These are phyloP conservation scores for Dicorynia guianensis DNA, from an alignment of 306 rosid genomes.

Conservation along the genomic window DNA sequence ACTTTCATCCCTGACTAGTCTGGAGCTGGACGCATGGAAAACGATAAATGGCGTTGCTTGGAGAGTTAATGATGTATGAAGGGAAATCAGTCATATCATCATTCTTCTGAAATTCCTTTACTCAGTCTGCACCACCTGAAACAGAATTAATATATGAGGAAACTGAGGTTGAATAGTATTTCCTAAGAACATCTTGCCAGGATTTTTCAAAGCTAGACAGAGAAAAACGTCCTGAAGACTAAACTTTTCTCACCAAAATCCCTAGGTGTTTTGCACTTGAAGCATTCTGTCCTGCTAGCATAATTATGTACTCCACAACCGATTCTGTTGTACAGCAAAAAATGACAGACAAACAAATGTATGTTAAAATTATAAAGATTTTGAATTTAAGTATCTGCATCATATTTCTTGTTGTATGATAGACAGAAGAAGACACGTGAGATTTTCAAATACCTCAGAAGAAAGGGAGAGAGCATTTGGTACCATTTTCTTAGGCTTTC, in stretches of 20 bases:
- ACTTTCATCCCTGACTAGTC: constrained; percentile 46
- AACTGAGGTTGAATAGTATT: constrained; percentile 41
- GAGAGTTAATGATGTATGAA: constrained; percentile 38
- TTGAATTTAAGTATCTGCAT: constrained; percentile 18
- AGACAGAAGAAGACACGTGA: neutral
- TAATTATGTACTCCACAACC: constrained; percentile 95
- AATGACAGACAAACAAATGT: constrained; percentile 22
- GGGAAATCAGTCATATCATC: constrained; percentile 23
- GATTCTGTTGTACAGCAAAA: constrained; percentile 52
- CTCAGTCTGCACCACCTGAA: constrained; percentile 63
- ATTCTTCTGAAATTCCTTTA: constrained; percentile 36
- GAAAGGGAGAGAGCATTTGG: neutral
- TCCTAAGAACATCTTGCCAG: constrained; percentile 31
- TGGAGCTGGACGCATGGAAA: constrained; percentile 49
- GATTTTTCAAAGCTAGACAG: neutral
- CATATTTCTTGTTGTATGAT: neutral
- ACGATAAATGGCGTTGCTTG: constrained; percentile 36
- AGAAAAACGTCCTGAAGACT: constrained; percentile 6
- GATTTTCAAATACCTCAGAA: neutral
- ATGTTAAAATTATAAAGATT: neutral
- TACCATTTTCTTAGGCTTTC: neutral
- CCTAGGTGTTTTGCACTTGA: constrained; percentile 80
- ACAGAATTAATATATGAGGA: constrained; percentile 39
- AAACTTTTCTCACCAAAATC: constrained; percentile 64
- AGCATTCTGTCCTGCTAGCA: constrained; percentile 87